Base-by-base conservation (phyloP, 202 grass and related monocot genomes). In the Dendrocalamus latiflorus region DNA sequence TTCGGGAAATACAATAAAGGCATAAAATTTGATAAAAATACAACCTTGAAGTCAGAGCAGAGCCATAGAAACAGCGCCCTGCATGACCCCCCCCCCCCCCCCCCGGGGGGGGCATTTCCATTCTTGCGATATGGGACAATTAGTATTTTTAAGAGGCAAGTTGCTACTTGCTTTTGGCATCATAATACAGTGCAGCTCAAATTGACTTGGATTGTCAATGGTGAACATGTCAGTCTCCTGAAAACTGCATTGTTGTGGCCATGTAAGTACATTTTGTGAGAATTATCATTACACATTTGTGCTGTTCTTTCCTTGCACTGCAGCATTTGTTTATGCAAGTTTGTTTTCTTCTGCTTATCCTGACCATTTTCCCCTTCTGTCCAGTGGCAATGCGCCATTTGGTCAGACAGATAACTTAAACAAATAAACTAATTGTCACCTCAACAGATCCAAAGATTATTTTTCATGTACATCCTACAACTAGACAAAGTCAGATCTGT, bases 351-450 rank as follows among this genome's bases (percentile, higher is more conserved):
- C 57, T 61, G 21, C 34, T 80, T 80, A 75, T 84, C 69, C 69
- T 79, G 21, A 24, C 16, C 39, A 50, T 25, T 37, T 62, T 13
- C 17, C 22, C 49, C 34, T 59, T 33, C 50, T 71, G 44, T 85
- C 76, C 77, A 65, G 87, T 85, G 45, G 62, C 70, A 63, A 75
- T 44, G 43, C 17, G 81, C 81, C 75, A 84, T 84, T 79, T 75
- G 75, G 75, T 68, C 69, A 75, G 48, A 72, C 73, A 79, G 68
- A 65, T 58, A 66, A 67, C 75, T 50, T 89, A 89, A 63, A 89
- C 34, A 81, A 81, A 6, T 1, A 54, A 75, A 39, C 20, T 48
- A 65, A 76, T 76, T 70, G 77, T 77, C 82, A 81, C 71, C 26
- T 89, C 77, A 56, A 4, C 8, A 77, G 81, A 85, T 65, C 45